phyloP scores from a whole-genome alignment of 768 basidiomycete genomes.

The Agaricus blazei region DNA sequence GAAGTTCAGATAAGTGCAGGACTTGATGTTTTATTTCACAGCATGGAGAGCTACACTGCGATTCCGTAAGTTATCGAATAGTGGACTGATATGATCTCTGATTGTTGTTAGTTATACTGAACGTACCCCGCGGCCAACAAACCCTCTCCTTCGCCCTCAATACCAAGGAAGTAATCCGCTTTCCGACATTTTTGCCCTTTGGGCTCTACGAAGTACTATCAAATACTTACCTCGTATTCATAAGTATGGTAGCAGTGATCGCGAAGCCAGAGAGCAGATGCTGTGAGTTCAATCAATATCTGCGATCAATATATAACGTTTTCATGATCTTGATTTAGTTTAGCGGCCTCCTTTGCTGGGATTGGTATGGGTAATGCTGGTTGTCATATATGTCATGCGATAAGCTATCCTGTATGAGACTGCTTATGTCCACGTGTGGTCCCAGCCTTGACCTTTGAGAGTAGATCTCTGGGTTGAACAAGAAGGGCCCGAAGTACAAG shows the following conservation, averaged over 20 bases:
- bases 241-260: conserved; percentile 62
- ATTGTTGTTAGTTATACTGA: conserved; percentile 65
- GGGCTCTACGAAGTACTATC: conserved; percentile 88
- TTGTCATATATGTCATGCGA: conserved; percentile 85
- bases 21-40: conserved; percentile 93
- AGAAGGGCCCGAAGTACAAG: conserved; percentile 87
- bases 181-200: conserved; percentile 92
- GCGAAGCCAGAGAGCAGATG: conserved; percentile 89
- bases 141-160: conserved; percentile 86
- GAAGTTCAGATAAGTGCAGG: conserved; percentile 91
- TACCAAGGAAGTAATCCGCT: conserved; percentile 94
- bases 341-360: conserved; percentile 92
- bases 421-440: neutral
- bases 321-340: conserved; percentile 33
- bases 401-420: conserved; percentile 70
- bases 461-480: conserved; percentile 91
- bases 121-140: conserved; percentile 81
- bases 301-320: neutral
- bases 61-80: conserved; percentile 60
- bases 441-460: neutral
- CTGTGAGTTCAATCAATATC: conserved; percentile 44
- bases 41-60: conserved; percentile 90
- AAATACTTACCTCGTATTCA: conserved; percentile 85
- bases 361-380: conserved; percentile 95
- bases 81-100: neutral